Evolutionary conservation across 176 grass and related monocot species (phyloP), one percentile per base, ranked within the genome.

Genomic region (Cenchrus fungigraminus): DNA sequence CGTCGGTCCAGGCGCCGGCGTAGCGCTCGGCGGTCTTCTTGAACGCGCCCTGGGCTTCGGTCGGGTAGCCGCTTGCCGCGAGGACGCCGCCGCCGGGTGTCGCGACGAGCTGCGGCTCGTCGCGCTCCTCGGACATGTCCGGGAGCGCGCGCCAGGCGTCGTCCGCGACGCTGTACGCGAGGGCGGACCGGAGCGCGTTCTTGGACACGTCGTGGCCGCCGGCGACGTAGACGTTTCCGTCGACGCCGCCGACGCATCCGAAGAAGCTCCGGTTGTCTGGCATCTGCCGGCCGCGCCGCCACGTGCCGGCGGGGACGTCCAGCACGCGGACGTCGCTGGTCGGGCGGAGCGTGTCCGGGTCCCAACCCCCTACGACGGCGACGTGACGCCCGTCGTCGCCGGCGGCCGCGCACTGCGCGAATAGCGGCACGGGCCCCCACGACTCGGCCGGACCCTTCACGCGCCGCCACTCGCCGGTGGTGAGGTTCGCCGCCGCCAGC

Each of bases 61-160:
- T 94, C 22, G 81, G n/a, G 89, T 91, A 94, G 8, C 89, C 92
- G 84, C 89, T 85, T 12, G 90, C 87, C 8, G 78, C 89, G 73
- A 87, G 74, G 51, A 89, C 79, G 25, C 60, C 16, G 28, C 68
- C 12, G 13, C 84, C 76, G 14, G 12, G 52, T 2, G 25, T 31
- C 20, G 80, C 53, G 45, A 84, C 81, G 59, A 87, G 80, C 61
- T 81, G 87, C 46, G 86, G 90, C 83, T 94, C 89, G 87, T 94
- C 92, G 46, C 92, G 83, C 84, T 94, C 92, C 78, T 94, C 87
- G 34, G 45, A 43, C 89, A 92, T 94, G 44, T 84, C 71, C 32
- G 89, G 87, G 72, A 91, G 71, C 65, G 83, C 77, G 62, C 73
- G 70, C 89, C 92, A 94, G 65, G 58, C 84, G 40, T 90, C 87